A percentile compares a stretch with the other conserved stretches of the same genome.
These are phyloP conservation scores for Tolypocladium album DNA, from an alignment of 2,329 filamentous ascomycete species.

Conservation along the genomic window DNA sequence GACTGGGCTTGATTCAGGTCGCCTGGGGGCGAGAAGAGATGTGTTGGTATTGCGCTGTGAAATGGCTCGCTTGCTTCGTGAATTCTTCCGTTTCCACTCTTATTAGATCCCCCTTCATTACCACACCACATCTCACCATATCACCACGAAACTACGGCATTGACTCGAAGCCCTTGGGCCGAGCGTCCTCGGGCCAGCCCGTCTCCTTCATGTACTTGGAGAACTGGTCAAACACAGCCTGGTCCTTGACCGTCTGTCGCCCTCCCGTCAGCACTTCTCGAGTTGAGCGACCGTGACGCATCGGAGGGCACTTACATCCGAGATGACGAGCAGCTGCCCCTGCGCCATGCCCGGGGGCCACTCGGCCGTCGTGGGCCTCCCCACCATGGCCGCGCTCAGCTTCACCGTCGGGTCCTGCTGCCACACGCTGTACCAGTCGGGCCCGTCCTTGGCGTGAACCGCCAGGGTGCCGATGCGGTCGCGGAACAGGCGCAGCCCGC, in stretches of 20 bases:
- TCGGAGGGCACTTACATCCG: not conserved
- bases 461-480: slow-evolving; percentile 3
- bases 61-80: not conserved
- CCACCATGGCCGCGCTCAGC: not conserved
- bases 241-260: not conserved
- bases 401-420: slow-evolving; percentile 1
- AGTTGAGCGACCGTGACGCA: not conserved
- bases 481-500: slow-evolving; percentile 2
- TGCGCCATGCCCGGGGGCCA: not conserved
- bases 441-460: slow-evolving; percentile 4
- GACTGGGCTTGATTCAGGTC: not conserved
- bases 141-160: not conserved
- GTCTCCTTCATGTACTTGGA: not conserved
- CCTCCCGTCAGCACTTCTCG: not conserved
- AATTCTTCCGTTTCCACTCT: not conserved
- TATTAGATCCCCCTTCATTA: not conserved
- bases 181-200: not conserved
- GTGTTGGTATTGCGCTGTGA: not conserved
- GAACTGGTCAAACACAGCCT: not conserved
- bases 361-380: slow-evolving; percentile 1
- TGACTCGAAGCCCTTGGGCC: not conserved
- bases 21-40: not conserved
- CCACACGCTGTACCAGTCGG: slow-evolving; percentile 3
- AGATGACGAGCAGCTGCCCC: slow-evolving; percentile 1
- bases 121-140: not conserved